Evolutionary conservation across 441 rosid genomes (phyloP), one percentile per base, ranked within the genome.

Genomic region (Manihot esculenta): DNA sequence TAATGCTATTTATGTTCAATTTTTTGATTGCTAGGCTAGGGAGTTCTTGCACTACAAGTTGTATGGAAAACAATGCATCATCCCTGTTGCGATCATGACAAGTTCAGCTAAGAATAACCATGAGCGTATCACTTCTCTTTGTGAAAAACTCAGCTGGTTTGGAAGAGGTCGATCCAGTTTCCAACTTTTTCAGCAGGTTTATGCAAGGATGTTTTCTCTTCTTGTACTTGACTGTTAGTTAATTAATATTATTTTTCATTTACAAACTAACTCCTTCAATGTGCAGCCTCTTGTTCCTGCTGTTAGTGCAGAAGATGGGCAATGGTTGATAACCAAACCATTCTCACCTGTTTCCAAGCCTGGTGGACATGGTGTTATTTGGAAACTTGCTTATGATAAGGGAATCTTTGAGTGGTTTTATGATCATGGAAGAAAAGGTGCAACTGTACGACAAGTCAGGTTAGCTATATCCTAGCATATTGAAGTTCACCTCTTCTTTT

Each of bases 401-500:
- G 99, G 99, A 26, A 73, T 92, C 72, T 94, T 90, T 75, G 72
- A 85, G 64, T 94, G 97, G 97, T 90, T 94, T 79, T 80, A 70
- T 59, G 77, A 79, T 76, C 97, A 90, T 82, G 91, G 90, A 80
- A 89, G 94, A 83, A 90, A 83, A 80, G 97, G 97, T 35, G 97
- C 97, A 66, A 89, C 97, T 14, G 87, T 94, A 68, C 85, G 99
- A 62, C 97, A 94, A 92, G 99, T 92, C 89, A 87, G 98, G 97
- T 94, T 68, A 76, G 85, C 78, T 65, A 65, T 70, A 74, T 71
- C 55, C 45, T 69, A 13, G 71, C 70, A 17, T 60, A 60, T 51
- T 55, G 55, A 50, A 57, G 54, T 72, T 18, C 26, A 61, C 66
- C 21, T 42, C 65, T 26, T 42, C 65, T 64, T 72, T 44, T 51